Evolutionary conservation across 371 early-diverging fungal genomes (phyloP), one percentile per base, ranked within the genome.

Genomic region (Zopfochytrium polystomum): DNA sequence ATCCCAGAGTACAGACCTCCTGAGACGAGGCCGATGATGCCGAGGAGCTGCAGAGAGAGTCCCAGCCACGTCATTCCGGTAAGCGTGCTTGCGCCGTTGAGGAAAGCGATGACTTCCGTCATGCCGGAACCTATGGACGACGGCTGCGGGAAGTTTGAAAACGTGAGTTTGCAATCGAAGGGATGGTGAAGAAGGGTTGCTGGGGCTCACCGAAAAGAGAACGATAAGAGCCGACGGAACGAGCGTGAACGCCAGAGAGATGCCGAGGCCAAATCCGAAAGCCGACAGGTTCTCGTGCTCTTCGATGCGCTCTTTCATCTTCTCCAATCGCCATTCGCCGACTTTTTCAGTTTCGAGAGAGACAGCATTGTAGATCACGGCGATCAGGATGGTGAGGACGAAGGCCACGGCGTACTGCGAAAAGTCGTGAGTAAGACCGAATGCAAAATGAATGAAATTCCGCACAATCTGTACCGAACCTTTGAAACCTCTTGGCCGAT

Each of bases 1-100:
- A 71, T 66, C 1, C 75, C 75, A 34, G 63, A 60, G 48, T 65
- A 74, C 38, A 74, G 50, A 7, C 75, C 75, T 9, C 60, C 67
- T 29, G 48, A 35, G 22, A 68, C 68, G 20, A 74, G 52, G 13
- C 66, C 75, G 33, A 68, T 55, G n/a, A 57, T 60, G 1, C 70
- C 71, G 31, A 74, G 18, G 34, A 56, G 51, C 43, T 60, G 44
- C 22, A 52, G 20, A 23, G 43, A 22, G 9, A 56, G n/a, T 26
- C 49, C 42, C 3, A 29, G 15, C 3, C 67, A 30, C 15, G 55
- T 64, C 22, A 33, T 27, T 6, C 60, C 62, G 46, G 59, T 45
- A 20, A 67, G 38, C 5, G 57, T 33, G 15, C 45, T 34, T 18
- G 62, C 51, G 11, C 75, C 75, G 48, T 74, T 74, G 30, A 74